phyloP scores from a whole-genome alignment of 331 rosid species.

The Phaseolus coccineus region DNA sequence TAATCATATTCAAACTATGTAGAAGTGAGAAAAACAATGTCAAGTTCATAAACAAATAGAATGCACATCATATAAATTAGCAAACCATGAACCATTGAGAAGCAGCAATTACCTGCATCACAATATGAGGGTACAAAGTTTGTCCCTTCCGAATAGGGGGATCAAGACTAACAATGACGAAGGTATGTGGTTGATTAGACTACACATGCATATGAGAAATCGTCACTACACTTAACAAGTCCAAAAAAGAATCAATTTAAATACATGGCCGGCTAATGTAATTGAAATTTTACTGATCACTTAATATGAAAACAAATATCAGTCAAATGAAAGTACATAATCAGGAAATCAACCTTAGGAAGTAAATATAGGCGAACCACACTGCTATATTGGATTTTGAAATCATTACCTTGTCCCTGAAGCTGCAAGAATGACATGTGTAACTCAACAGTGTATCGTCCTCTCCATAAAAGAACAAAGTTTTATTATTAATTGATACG shows the following conservation, averaged over 20 bases:
- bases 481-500: conserved; percentile 6
- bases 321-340: conserved; percentile 12
- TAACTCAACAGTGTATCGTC: conserved; percentile 95
- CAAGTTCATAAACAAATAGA: conserved; percentile 36
- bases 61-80: conserved; percentile 22
- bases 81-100: conserved; percentile 38
- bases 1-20: conserved; percentile 86
- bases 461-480: conserved; percentile 62
- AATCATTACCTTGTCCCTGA: conserved; percentile 98
- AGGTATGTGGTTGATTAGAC: conserved; percentile 98
- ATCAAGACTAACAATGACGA: conserved; percentile 89
- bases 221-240: conserved; percentile 35
- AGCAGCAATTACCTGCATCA: conserved; percentile 78
- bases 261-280: conserved; percentile 12
- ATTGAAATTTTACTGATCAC: not conserved
- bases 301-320: conserved; percentile 17
- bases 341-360: conserved; percentile 79
- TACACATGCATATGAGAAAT: conserved; percentile 52
- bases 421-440: conserved; percentile 92
- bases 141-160: conserved; percentile 99
- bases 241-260: conserved; percentile 15
- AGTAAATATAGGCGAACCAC: conserved; percentile 94
- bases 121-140: conserved; percentile 96
- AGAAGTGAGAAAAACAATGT: conserved; percentile 32
- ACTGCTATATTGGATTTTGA: conserved; percentile 97